These are phyloP conservation scores for Psilocybe cubensis DNA, from an alignment of 768 basidiomycete species.

Conservation along the genomic window DNA sequence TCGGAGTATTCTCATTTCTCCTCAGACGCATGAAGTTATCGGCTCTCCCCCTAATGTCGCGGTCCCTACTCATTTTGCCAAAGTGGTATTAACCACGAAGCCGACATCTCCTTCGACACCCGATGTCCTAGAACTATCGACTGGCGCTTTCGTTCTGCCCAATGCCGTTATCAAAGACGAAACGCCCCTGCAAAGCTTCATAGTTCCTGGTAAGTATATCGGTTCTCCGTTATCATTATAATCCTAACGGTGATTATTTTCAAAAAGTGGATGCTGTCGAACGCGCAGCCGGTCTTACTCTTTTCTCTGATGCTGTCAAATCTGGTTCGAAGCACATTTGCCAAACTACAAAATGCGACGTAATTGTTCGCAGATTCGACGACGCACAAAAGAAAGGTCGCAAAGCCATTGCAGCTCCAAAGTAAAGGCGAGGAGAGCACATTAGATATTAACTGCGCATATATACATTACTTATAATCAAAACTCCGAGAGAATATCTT, in stretches of 20 bases:
- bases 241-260: not conserved
- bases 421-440: slow-evolving; percentile 24
- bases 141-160: slow-evolving; percentile 95
- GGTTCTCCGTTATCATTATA: not conserved
- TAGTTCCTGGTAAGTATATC: slow-evolving; percentile 70
- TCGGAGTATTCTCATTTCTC: not conserved
- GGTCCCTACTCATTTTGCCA: slow-evolving; percentile 98
- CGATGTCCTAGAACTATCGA: slow-evolving; percentile 73
- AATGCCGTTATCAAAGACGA: slow-evolving; percentile 92
- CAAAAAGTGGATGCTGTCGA: slow-evolving; percentile 88
- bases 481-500: slow-evolving; percentile 69
- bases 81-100: slow-evolving; percentile 83
- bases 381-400: slow-evolving; percentile 77
- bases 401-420: slow-evolving; percentile 57
- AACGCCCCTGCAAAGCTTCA: slow-evolving; percentile 77
- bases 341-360: slow-evolving; percentile 84
- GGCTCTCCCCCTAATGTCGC: slow-evolving; percentile 87
- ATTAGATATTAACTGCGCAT: slow-evolving; percentile 1
- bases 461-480: slow-evolving; percentile 8
- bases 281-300: slow-evolving; percentile 80
- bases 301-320: slow-evolving; percentile 88
- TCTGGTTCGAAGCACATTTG: slow-evolving; percentile 82
- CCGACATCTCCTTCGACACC: slow-evolving; percentile 76
- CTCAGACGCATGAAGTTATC: slow-evolving; percentile 91
- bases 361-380: slow-evolving; percentile 89